Base-by-base conservation (phyloP, 768 basidiomycete species). In the Leccinum ochraceum region DNA sequence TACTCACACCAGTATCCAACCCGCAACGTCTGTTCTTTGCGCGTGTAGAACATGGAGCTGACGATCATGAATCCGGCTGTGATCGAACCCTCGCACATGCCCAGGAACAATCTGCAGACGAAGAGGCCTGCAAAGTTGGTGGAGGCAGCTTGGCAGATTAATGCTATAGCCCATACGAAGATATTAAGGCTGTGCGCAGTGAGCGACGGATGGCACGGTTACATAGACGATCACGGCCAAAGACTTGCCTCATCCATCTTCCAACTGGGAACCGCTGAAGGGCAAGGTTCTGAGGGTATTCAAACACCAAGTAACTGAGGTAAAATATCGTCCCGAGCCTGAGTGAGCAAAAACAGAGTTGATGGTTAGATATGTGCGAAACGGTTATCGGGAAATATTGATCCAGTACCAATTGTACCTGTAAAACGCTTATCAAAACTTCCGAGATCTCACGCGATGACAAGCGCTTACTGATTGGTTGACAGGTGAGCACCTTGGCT, bases 301-400 rank as follows among this genome's bases (percentile, higher is more conserved):
- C 87, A 63, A 91, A 90, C 8, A 78, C 65, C 13, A 90, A 80
- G 66, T 89, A 90, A 66, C 85, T 83, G 54, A 90, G 69, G 65
- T 90, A 90, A 68, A 90, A 89, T 39, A 90, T 82, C 5, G 89
- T 90, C 16, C 89, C 88, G 10, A 90, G 83, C 89, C 88, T 88
- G 53, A 17, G 49, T 24, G 11, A 44, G 2, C 2, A 30, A 22
- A 22, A 44, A 44, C 42, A 10, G 42, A 44, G n/a, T 11, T 44
- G 54, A 20, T 10, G n/a, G n/a, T 44, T 44, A 44, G n/a, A 42
- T 10, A 44, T 17, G 63, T 39, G 51, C 1, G 7, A 13, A 20
- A 5, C 2, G 13, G 20, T 7, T 2, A 26, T 14, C 28, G 20
- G 52, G 22, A 28, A 2, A 50, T 50, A 22, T n/a, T 46, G 28